Base-by-base conservation (phyloP, 75 land plant species). In the Selaginella tamariscina region DNA sequence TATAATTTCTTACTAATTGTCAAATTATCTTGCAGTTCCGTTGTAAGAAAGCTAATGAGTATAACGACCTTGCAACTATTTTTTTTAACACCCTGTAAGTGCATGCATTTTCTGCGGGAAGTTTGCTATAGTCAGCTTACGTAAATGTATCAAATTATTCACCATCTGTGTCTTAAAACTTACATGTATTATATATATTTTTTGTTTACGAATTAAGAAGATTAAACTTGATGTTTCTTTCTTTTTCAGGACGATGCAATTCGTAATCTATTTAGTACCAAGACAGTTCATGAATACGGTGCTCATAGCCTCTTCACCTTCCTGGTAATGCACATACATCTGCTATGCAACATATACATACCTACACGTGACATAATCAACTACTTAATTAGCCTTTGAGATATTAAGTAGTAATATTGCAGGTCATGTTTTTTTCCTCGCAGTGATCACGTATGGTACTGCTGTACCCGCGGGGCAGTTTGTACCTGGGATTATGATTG, bases 381-480 rank as follows among this genome's bases (percentile, higher is more conserved):
- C 9, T 32, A 22, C 27, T 55, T 24, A 23, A n/a, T 24, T 15
- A 11, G 18, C 20, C 54, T 49, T 11, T 49, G 54, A 49, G 20
- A 49, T 59, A 21, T 23, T 59, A 21, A 59, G n/a, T 59, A 2
- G 9, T 72, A 33, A 15, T 11, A 68, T 59, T 78, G 62, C 87
- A 95, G 99, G 96, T 78, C 30, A 85, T 90, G 96, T 95, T 95
- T 64, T 95, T 73, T 73, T 82, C 18, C 80, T 95, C 44, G 99
- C 99, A 18, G 87, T 90, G 56, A 74, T 90, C 57, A 95, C 99
- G 26, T 95, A 83, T 76, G 99, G 99, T 57, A 90, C 87, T 72
- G 99, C 99, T 74, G 99, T 95, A 30, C 99, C 99, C 32, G 86
- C 99, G 69, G 99, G 99, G 32, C 99, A 95, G 63, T 95, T 95